Conservation (phyloP, 192 early-diverging fungal species). For the Spizellomyces sp. region DNA sequence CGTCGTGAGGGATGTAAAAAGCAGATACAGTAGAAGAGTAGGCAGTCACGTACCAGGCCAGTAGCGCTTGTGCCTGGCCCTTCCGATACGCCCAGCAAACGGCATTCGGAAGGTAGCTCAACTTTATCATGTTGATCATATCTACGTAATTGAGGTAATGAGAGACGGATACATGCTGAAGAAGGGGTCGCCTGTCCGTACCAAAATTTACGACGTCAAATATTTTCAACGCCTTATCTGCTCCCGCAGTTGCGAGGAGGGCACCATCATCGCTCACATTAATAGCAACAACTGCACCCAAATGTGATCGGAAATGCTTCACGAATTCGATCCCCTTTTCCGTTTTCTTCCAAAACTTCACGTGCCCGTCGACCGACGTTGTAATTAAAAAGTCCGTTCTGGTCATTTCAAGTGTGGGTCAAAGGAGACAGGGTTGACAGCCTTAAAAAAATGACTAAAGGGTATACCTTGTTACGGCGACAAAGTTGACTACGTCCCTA, state of each 20-base stretch:
- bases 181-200: conserved; percentile 29
- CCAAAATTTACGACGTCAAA: conserved; percentile 97
- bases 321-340: conserved; percentile 94
- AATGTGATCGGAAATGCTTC: conserved; percentile 92
- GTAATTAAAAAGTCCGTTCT: conserved; percentile 94
- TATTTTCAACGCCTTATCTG: conserved; percentile 86
- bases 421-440: no score
- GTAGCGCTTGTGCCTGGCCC: conserved; percentile 78
- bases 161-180: neutral
- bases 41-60: conserved; percentile 69
- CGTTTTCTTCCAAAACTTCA: conserved; percentile 99
- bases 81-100: conserved; percentile 86
- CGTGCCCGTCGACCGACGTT: conserved; percentile 91
- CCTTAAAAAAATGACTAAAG: no score
- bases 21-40: neutral
- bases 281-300: conserved; percentile 63
- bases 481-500: conserved; percentile 81
- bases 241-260: conserved; percentile 78
- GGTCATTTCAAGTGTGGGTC: neutral
- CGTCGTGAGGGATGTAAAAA: neutral
- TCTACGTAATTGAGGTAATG: conserved; percentile 52
- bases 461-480: conserved; percentile 62
- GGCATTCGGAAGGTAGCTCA: conserved; percentile 71
- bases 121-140: conserved; percentile 94
- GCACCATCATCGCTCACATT: conserved; percentile 65